phyloP scores from a whole-genome alignment of 192 early-diverging fungal species.

The Coemansia sp. region DNA sequence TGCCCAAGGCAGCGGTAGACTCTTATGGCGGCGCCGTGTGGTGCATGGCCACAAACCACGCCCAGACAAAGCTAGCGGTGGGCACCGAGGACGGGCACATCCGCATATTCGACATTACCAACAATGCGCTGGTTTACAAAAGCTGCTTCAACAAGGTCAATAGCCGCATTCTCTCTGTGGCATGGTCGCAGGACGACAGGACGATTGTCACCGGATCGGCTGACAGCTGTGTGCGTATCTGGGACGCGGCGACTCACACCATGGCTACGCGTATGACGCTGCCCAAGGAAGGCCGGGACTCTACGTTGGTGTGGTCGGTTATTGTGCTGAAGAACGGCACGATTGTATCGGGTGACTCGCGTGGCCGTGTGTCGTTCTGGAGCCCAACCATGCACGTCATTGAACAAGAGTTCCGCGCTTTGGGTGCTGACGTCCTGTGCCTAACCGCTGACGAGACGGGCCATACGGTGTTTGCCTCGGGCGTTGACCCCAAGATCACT shows the following conservation, averaged over 20 bases:
- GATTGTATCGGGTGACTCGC: conserved; percentile 86
- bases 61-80: conserved; percentile 74
- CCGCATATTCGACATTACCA: conserved; percentile 80
- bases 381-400: conserved; percentile 66
- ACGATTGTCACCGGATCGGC: conserved; percentile 80
- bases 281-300: conserved; percentile 63
- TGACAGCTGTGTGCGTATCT: conserved; percentile 74
- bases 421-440: conserved; percentile 87
- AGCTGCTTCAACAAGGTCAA: conserved; percentile 62
- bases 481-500: conserved; percentile 86
- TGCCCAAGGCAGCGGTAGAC: conserved; percentile 65
- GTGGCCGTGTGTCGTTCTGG: conserved; percentile 91
- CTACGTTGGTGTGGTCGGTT: conserved; percentile 90
- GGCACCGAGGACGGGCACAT: conserved; percentile 93
- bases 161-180: conserved; percentile 79
- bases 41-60: conserved; percentile 84
- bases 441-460: conserved; percentile 65
- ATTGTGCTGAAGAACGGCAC: conserved; percentile 65
- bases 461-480: conserved; percentile 77
- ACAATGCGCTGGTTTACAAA: conserved; percentile 65
- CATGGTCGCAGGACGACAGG: conserved; percentile 73
- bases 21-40: conserved; percentile 90
- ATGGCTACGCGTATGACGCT: conserved; percentile 72
- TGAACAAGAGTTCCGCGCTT: conserved; percentile 67
- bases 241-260: conserved; percentile 58